phyloP scores from a whole-genome alignment of 2,329 filamentous ascomycete genomes.

The Ramularia collo-cygni region DNA sequence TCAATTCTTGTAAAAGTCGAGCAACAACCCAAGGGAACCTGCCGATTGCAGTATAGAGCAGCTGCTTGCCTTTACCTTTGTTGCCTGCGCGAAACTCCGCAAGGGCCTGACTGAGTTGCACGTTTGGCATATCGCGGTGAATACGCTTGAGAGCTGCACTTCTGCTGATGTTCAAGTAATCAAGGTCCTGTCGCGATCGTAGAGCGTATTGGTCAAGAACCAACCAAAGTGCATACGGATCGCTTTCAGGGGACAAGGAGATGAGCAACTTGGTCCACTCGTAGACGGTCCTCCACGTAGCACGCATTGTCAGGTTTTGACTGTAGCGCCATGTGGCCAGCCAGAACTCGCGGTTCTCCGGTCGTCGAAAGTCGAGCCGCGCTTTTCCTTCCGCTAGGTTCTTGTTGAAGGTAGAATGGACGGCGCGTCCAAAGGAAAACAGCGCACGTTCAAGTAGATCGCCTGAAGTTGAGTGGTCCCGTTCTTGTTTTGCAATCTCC shows the following conservation, averaged over 20 bases:
- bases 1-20: slow-evolving; percentile 70
- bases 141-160: slow-evolving; percentile 41
- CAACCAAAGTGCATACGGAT: slow-evolving; percentile 77
- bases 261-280: slow-evolving; percentile 89
- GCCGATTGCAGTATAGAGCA: slow-evolving; percentile 62
- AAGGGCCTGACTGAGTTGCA: slow-evolving; percentile 68
- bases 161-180: slow-evolving; percentile 64
- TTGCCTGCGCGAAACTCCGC: slow-evolving; percentile 68
- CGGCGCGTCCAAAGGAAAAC: slow-evolving; percentile 86
- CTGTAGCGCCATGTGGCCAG: slow-evolving; percentile 86
- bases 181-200: slow-evolving; percentile 68
- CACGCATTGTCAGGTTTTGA: slow-evolving; percentile 74
- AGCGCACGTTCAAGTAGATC: slow-evolving; percentile 86
- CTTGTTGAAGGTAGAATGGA: slow-evolving; percentile 72
- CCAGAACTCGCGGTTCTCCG: slow-evolving; percentile 90
- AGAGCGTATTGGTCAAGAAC: slow-evolving; percentile 78
- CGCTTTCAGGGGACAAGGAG: slow-evolving; percentile 61
- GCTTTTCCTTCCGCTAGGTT: slow-evolving; percentile 72
- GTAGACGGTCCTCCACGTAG: slow-evolving; percentile 87
- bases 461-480: slow-evolving; percentile 76
- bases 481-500: slow-evolving; percentile 83
- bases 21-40: slow-evolving; percentile 79
- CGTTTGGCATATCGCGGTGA: slow-evolving; percentile 57
- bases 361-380: slow-evolving; percentile 69
- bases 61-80: slow-evolving; percentile 54